A percentile compares a stretch with the other conserved stretches of the same genome.
Evolutionary conservation across 1,284 basidiomycete genomes (phyloP).

Genomic region (Irpex sp.): DNA sequence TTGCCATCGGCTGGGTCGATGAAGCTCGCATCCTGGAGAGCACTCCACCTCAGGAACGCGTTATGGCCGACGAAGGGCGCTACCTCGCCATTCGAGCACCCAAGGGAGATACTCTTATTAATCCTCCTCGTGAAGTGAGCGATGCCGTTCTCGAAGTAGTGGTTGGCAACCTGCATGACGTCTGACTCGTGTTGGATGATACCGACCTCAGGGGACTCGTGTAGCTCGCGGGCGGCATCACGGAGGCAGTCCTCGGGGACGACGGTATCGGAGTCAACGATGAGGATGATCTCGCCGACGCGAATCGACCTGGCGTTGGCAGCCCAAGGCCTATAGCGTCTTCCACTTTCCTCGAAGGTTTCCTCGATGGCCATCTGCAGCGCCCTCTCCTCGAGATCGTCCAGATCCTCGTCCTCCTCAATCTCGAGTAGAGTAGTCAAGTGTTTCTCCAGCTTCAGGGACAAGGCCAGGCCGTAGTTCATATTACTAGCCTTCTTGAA

Average conservation of each 20-base stretch:
- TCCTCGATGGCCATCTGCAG: conserved; percentile 66
- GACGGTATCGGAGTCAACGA: conserved; percentile 80
- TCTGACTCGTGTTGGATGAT: conserved; percentile 85
- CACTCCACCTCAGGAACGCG: conserved; percentile 82
- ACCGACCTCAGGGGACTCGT: conserved; percentile 73
- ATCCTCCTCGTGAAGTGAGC: conserved; percentile 80
- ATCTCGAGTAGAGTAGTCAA: conserved; percentile 41
- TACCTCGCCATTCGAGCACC: conserved; percentile 75
- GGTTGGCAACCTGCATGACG: conserved; percentile 82
- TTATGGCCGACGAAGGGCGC: conserved; percentile 89
- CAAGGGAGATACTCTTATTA: conserved; percentile 73
- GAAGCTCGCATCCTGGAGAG: conserved; percentile 77
- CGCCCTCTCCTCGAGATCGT: conserved; percentile 57
- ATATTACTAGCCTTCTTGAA: conserved; percentile 63
- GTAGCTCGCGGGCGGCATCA: conserved; percentile 79
- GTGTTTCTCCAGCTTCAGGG: conserved; percentile 48
- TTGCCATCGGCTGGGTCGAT: conserved; percentile 60
- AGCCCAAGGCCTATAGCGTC: conserved; percentile 61
- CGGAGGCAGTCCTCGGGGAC: conserved; percentile 84
- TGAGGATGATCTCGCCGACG: conserved; percentile 62
- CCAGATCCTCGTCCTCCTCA: conserved; percentile 26
- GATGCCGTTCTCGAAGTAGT: conserved; percentile 86
- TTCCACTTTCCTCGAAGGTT: conserved; percentile 53
- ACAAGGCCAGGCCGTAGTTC: conserved; percentile 51
- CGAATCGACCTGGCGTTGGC: conserved; percentile 53